phyloP scores from a whole-genome alignment of 192 early-diverging fungal species.

The Dissophora globulifera region DNA sequence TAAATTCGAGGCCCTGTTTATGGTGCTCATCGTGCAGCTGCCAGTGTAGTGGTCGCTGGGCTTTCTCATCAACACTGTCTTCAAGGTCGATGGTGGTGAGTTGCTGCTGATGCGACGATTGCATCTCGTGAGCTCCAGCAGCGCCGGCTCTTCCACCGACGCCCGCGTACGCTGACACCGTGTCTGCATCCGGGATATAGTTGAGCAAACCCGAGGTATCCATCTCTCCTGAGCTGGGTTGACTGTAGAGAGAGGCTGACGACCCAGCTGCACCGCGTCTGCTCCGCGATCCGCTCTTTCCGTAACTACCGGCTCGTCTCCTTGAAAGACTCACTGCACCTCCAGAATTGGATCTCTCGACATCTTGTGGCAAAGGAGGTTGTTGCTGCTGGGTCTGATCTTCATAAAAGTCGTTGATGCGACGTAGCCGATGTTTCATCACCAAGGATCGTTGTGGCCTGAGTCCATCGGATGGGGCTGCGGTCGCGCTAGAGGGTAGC shows the following conservation, averaged over 20 bases:
- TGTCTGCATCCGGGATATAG: background rate
- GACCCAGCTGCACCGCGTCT: background rate
- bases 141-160: no score
- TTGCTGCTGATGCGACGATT: background rate
- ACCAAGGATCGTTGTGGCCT: slow-evolving; percentile 11
- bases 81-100: background rate
- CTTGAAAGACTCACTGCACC: background rate
- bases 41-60: no score
- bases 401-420: slow-evolving; percentile 11
- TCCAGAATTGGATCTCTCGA: background rate
- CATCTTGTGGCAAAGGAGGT: background rate
- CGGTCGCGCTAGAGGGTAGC: background rate
- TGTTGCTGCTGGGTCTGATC: background rate
- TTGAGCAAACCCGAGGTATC: slow-evolving; percentile 1
- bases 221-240: background rate
- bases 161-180: background rate
- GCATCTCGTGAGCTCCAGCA: background rate
- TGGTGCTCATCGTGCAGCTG: background rate
- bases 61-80: background rate
- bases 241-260: background rate
- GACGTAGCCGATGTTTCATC: slow-evolving; percentile 12
- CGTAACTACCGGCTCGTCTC: background rate
- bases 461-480: background rate
- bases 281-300: background rate
- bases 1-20: background rate